Base-by-base conservation (phyloP, 2,329 filamentous ascomycete genomes). In the Exophiala aquamarina region DNA sequence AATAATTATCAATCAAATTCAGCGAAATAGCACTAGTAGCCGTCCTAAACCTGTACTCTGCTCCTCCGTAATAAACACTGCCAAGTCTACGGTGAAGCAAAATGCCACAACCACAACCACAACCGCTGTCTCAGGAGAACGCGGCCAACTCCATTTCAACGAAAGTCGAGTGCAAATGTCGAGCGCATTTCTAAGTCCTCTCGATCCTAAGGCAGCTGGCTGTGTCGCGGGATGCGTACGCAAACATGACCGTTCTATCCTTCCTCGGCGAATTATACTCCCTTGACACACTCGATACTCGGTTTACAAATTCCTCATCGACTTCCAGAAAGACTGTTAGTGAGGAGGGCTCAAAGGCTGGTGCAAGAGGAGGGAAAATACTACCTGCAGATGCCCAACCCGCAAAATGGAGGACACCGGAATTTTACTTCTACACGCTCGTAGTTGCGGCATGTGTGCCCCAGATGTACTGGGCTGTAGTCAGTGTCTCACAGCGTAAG, bases 401-500 rank as follows among this genome's bases (percentile, higher is more conserved):
- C 28, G 79, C 91, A 34, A 86, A 80, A 83, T 98, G 92, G 92
- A 81, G 77, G 18, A 94, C 90, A 0, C 77, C 79, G 2, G 93
- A 98, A 70, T 97, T 93, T 71, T 86, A 82, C 64, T 59, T 90
- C 44, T 97, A 98, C 72, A 86, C 84, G 58, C 38, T 86, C 15
- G 69, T 88, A 56, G 80, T 96, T 59, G 52, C 77, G 21, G 63
- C 80, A 4, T 76, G 75, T 45, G 76, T 97, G 19, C 89, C 89
- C 7, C 78, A 83, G 61, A 98, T 98, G 91, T 89, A 95, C 70
- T 95, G 89, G 74, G 76, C 85, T n/a, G 84, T 86, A 8, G 87
- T 90, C 58, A 81, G 88, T 69, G 89, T 95, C 36, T 98, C 93
- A 18, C 80, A 84, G 70, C 79, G 91, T 91, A 69, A 48, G 76